Percentiles rank a stretch among this genome's conserved stretches.
These are phyloP conservation scores for Oryza meridionalis DNA, from an alignment of 176 grass and related monocot species.

Conservation along the genomic window DNA sequence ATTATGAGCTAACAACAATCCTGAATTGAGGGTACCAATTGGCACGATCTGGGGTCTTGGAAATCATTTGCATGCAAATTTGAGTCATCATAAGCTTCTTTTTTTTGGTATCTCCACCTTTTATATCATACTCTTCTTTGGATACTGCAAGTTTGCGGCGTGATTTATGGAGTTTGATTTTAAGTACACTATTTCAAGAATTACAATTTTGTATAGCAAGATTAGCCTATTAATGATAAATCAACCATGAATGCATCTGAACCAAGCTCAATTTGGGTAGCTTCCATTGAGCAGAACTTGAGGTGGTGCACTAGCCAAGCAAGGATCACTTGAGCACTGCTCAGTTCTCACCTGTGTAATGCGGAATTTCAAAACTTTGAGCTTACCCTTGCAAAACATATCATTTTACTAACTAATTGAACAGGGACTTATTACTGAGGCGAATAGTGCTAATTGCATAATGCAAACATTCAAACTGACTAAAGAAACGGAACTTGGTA, in stretches of 20 bases:
- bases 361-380: background rate
- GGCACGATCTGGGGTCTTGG: background rate
- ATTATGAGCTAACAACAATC: background rate
- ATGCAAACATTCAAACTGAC: background rate
- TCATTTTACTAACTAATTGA: background rate
- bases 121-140: background rate
- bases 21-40: background rate
- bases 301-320: background rate
- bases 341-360: background rate
- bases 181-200: background rate
- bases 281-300: background rate
- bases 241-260: constrained; percentile 12
- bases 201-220: constrained; percentile 9
- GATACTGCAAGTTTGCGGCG: background rate
- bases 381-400: background rate
- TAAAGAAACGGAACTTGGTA: background rate
- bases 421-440: background rate
- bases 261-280: background rate
- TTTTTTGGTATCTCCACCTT: too few relatives aligned
- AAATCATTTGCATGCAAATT: background rate
- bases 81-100: background rate
- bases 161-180: constrained; percentile 8
- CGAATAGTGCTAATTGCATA: background rate
- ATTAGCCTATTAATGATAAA: background rate
- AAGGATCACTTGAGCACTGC: background rate